These are phyloP conservation scores for Sextonia rubra DNA, from an alignment of 164 flowering plant species.

Conservation along the genomic window DNA sequence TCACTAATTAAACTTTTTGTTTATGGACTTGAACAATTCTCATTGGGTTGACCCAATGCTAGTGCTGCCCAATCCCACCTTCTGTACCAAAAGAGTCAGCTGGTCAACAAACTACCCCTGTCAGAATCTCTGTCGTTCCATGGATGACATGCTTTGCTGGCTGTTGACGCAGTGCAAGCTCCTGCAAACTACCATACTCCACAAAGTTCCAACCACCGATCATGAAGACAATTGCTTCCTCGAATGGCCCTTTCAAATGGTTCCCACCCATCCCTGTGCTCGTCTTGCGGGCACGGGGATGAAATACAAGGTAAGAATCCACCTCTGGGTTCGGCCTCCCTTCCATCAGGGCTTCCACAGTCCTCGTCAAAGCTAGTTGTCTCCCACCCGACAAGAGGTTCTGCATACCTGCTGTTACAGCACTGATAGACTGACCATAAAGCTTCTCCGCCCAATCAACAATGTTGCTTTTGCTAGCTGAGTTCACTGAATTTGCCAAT, in stretches of 20 bases:
- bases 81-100: conserved; percentile 74
- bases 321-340: conserved; percentile 89
- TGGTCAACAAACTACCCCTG: conserved; percentile 90
- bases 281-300: conserved; percentile 90
- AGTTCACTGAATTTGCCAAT: conserved; percentile 63
- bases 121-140: conserved; percentile 92
- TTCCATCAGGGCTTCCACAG: conserved; percentile 88
- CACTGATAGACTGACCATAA: conserved; percentile 90
- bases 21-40: neutral
- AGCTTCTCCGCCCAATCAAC: conserved; percentile 99
- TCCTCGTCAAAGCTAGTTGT: conserved; percentile 80
- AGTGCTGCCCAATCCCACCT: conserved; percentile 74
- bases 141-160: conserved; percentile 74
- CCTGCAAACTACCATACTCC: conserved; percentile 86
- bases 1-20: neutral
- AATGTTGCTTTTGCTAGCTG: conserved; percentile 89
- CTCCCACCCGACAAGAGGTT: conserved; percentile 76
- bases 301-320: conserved; percentile 70
- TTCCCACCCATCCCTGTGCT: conserved; percentile 46
- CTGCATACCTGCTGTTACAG: conserved; percentile 92
- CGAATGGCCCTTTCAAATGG: conserved; percentile 84
- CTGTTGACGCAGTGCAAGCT: conserved; percentile 70
- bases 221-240: conserved; percentile 97
- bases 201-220: conserved; percentile 98
- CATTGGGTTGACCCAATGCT: neutral